phyloP scores from a whole-genome alignment of 345 rosid genomes.

The Alliaria petiolata region DNA sequence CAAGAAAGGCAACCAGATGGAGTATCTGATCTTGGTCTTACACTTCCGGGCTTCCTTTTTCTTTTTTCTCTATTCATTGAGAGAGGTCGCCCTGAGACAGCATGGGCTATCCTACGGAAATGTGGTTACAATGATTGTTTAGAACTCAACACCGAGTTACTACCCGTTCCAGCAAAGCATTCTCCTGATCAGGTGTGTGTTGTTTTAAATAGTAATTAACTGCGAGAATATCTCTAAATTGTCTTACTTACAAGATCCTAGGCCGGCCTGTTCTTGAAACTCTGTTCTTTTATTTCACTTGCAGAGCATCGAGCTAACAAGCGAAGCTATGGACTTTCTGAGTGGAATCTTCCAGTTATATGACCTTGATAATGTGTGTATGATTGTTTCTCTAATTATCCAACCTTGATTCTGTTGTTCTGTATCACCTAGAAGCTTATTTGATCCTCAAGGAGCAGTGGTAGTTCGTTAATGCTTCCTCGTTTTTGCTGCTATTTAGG shows the following conservation, averaged over 20 bases:
- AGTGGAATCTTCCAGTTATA: slow-evolving; percentile 58
- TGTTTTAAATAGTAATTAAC: background rate
- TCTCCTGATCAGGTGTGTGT: slow-evolving; percentile 69
- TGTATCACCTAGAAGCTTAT: background rate
- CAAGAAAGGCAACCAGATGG: slow-evolving; percentile 79
- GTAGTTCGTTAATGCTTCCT: slow-evolving; percentile 19
- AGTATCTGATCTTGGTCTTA: slow-evolving; percentile 77
- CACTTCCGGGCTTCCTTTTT: slow-evolving; percentile 65
- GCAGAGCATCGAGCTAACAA: slow-evolving; percentile 73
- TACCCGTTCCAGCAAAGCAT: slow-evolving; percentile 54
- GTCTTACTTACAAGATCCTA: background rate
- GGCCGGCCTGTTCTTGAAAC: background rate
- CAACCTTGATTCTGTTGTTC: background rate
- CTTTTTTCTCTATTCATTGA: slow-evolving; percentile 81
- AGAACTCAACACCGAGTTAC: slow-evolving; percentile 58
- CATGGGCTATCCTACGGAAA: slow-evolving; percentile 82
- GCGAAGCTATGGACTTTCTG: slow-evolving; percentile 55
- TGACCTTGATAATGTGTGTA: slow-evolving; percentile 68
- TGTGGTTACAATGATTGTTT: slow-evolving; percentile 67
- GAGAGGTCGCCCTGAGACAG: slow-evolving; percentile 73
- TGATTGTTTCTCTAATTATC: slow-evolving; percentile 3
- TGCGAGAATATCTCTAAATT: background rate
- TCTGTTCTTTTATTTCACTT: slow-evolving; percentile 16
- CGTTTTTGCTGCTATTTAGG: slow-evolving; percentile 44
- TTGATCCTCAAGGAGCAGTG: slow-evolving; percentile 3